Evolutionary conservation across 208 protist genomes (phyloP), one percentile per base, ranked within the genome.

Genomic region (Acanthamoeba sp.): DNA sequence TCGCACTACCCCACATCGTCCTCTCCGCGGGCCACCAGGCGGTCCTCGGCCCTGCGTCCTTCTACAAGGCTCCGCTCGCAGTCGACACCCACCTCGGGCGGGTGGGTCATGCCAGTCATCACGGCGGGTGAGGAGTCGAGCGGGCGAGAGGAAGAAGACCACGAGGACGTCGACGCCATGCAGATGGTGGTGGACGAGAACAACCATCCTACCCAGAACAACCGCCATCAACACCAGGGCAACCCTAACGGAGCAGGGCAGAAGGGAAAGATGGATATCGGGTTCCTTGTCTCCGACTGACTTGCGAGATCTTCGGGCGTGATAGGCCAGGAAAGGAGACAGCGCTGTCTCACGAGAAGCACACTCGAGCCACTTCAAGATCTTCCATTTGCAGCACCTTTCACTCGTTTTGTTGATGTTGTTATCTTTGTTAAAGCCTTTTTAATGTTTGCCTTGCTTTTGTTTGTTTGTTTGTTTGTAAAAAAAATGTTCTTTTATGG

Each of bases 181-280:
- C 42, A 57, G 6, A 32, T 85, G 42, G 76, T 36, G 24, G 76
- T 73, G 7, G 16, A 73, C 27, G 55, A 59, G 18, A 59, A 66
- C 59, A 14, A 27, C 27, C 12, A 45, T 16, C 69, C 10, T 4
- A 36, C 16, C 29, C n/a, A 16, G 27, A 66, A 4, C 76, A 85
- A 36, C 45, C n/a, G 59, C 59, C 45, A 36, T 3, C 18, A 57
- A 14, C 36, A 40, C 3, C 40, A 22, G 38, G 4, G 42, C 14
- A 38, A 85, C 2, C 76, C 22, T n/a, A 14, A 66, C n/a, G n/a
- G n/a, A n/a, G n/a, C n/a, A n/a, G n/a, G n/a, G 59, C 66, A 82
- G 24, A 85, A 85, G 76, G 76, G 76, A 4, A 85, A 85, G 76
- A 85, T 85, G 76, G 76, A 85, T 42, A 85, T 85, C 27, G 76